Evolutionary conservation across 371 early-diverging fungal genomes (phyloP).

Genomic region (Saksenaea oblongispora): DNA sequence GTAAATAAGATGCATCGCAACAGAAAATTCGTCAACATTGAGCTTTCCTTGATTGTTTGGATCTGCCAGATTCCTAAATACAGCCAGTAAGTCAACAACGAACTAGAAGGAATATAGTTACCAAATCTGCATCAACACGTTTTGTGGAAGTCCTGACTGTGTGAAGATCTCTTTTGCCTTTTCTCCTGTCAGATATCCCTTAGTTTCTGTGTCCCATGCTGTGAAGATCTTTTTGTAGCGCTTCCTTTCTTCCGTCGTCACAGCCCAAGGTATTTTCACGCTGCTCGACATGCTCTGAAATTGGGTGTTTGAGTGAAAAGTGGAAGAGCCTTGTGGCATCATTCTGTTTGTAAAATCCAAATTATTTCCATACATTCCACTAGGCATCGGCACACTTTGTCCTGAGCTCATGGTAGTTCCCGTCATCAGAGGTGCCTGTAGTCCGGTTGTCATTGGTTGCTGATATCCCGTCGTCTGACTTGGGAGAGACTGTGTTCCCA

Average conservation of each 20-base stretch:
- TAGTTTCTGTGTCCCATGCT: conserved; percentile 81
- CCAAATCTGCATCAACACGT: conserved; percentile 88
- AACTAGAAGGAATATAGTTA: conserved; percentile 17
- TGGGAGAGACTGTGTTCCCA: conserved; percentile 6
- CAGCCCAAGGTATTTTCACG: conserved; percentile 74
- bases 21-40: conserved; percentile 89
- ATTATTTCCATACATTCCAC: conserved; percentile 43
- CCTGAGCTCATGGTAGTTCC: conserved; percentile 25
- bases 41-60: conserved; percentile 85
- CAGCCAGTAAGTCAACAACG: neutral
- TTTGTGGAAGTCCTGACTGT: conserved; percentile 80
- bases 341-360: conserved; percentile 45
- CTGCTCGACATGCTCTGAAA: conserved; percentile 33
- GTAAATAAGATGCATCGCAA: conserved; percentile 93
- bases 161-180: conserved; percentile 83
- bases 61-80: conserved; percentile 76
- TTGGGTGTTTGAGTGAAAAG: conserved; percentile 13
- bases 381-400: conserved; percentile 34
- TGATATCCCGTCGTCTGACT: conserved; percentile 13
- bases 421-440: conserved; percentile 43
- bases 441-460: conserved; percentile 13
- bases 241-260: conserved; percentile 76
- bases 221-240: conserved; percentile 83
- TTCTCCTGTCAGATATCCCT: conserved; percentile 79
- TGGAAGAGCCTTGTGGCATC: conserved; percentile 39